Base-by-base conservation (phyloP, 495 filamentous ascomycete genomes). In the Terfezia boudieri region DNA sequence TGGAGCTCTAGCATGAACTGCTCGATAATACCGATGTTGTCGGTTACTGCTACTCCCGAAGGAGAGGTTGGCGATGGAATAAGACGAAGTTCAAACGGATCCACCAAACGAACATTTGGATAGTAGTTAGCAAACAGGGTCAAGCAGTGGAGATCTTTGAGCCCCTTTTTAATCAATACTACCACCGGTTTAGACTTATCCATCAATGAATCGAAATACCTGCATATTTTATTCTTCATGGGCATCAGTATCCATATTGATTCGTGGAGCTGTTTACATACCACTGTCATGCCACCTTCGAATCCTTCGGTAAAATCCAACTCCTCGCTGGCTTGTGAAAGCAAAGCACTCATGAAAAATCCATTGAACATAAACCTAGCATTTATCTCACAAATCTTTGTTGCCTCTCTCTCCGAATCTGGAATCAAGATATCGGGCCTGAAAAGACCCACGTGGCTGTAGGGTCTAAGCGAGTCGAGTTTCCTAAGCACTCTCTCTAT, bases 371-470 rank as follows among this genome's bases (percentile, higher is more conserved):
- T 56, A 26, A 74, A 73, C 8, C 71, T 61, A 1, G 68, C 69
- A 53, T 74, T 73, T 22, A 74, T 72, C 55, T 74, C 71, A 26
- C 67, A 70, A 32, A 73, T 66, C 8, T 20, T 46, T 0, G 51
- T 37, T 0, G 56, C 49, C 10, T 37, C 56, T 46, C 52, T 46
- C 11, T 53, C 14, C 10, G 58, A 52, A 8, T 59, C 50, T 32
- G 68, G 66, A 1, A 73, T 48, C n/a, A 73, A 51, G 46, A 72
- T 69, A 53, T 73, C 71, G 12, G 71, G 71, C 57, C 71, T 62
- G 61, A 69, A 71, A 35, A 66, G 66, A 8, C 71, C 71, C 8
- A 57, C 36, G 20, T 37, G n/a, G 3, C 12, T 51, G 35, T 58
- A 55, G 26, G 52, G 58, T n/a, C 50, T 51, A 8, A 50, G 50